phyloP scores from a whole-genome alignment of 768 basidiomycete genomes.

The Cystobasidiopsis lactophilus region DNA sequence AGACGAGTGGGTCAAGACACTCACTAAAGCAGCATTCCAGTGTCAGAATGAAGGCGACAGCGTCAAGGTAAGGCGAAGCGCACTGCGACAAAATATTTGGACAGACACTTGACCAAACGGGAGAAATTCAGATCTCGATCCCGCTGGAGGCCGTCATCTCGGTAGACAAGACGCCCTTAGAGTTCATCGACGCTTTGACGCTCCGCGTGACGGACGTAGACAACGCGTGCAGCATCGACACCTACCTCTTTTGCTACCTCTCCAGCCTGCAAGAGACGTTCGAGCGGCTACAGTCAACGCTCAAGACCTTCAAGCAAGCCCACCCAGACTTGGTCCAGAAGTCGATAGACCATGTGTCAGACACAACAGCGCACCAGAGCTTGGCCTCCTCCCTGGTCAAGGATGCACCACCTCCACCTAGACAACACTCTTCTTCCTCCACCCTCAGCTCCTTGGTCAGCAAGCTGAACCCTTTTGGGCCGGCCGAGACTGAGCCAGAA shows the following conservation, averaged over 20 bases:
- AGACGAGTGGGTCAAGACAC: conserved; percentile 88
- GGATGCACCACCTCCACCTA: no score
- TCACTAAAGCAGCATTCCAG: conserved; percentile 80
- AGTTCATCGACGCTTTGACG: conserved; percentile 62
- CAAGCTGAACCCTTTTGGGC: no score
- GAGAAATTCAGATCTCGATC: conserved; percentile 49
- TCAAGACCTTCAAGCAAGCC: conserved; percentile 29
- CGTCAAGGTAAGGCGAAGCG: conserved; percentile 44
- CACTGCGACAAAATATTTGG: not conserved
- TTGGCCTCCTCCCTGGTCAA: no score
- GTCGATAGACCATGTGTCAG: not conserved
- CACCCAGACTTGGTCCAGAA: conserved; percentile 4
- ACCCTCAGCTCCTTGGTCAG: no score
- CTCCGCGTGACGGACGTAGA: conserved; percentile 52
- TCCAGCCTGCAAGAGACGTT: conserved; percentile 53
- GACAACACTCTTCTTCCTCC: no score
- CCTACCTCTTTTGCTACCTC: conserved; percentile 69
- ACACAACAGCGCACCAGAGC: not conserved
- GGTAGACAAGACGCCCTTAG: conserved; percentile 71
- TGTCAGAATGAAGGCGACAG: conserved; percentile 89
- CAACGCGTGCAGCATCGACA: conserved; percentile 48
- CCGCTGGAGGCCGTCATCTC: conserved; percentile 76
- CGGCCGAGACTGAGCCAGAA: no score
- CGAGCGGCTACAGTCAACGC: conserved; percentile 55
- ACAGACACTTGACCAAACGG: not conserved